Evolutionary conservation across 345 rosid species (phyloP), one percentile per base, ranked within the genome.

Genomic region (Ceriops tagal): DNA sequence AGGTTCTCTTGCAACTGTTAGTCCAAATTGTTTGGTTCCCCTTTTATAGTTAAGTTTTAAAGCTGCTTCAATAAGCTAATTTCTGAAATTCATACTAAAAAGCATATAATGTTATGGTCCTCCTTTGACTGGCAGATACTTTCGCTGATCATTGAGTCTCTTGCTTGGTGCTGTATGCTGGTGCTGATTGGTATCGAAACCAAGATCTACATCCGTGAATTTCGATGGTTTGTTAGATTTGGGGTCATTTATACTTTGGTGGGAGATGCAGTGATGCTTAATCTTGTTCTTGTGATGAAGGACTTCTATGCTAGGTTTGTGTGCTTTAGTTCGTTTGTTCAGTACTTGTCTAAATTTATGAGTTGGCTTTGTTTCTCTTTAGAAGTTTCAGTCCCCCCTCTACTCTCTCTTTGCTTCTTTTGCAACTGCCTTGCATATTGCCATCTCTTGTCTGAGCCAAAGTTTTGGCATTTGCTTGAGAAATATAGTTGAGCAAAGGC

Each of bases 171-270:
- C 82, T 84, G 88, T 73, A 70, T 81, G 73, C 78, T 95, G 72
- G 81, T 90, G 65, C 78, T 95, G 97, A 84, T 83, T 71, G 69
- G 70, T 51, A 80, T 92, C 53, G 99, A 95, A 80, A 90, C 89
- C 27, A 95, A 87, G 77, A 83, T 89, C 59, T 95, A 95, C 79
- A 78, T 95, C 79, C 75, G 62, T 43, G 92, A 95, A 60, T 79
- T 90, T 66, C 96, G 99, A 62, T 95, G 98, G 99, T 85, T 83
- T 84, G 92, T 92, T 73, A 85, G 96, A 79, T 92, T 90, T 65
- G 97, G 88, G 49, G 78, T 92, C 72, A 64, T 95, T 71, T 95
- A 90, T 72, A 81, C 87, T 65, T 86, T 90, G 75, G 82, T 95
- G 61, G 99, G 90, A 65, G 91, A 90, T 80, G 86, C 86, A 43